Evolutionary conservation across 2,329 filamentous ascomycete species (phyloP).

Genomic region (Diaporthe ilicicola): DNA sequence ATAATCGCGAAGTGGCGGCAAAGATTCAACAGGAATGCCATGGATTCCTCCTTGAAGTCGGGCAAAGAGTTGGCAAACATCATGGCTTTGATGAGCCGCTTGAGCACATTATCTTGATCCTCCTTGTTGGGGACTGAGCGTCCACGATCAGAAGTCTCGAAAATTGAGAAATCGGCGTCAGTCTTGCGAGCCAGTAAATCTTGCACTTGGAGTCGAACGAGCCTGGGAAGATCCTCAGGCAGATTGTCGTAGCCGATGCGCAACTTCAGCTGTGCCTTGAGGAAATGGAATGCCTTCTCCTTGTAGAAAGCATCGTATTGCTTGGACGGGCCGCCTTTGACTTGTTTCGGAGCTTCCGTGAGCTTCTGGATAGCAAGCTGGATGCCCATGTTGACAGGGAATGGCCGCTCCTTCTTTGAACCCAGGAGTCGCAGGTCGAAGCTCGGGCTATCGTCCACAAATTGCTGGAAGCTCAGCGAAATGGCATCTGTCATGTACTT

Average conservation of each 20-base stretch:
- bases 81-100: constrained; percentile 87
- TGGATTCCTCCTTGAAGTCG: constrained; percentile 80
- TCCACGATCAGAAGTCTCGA: constrained; percentile 80
- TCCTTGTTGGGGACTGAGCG: constrained; percentile 89
- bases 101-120: constrained; percentile 81
- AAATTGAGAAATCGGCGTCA: constrained; percentile 73
- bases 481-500: constrained; percentile 94
- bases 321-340: constrained; percentile 59
- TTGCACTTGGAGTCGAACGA: constrained; percentile 88
- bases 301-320: constrained; percentile 87
- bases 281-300: constrained; percentile 86
- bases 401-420: constrained; percentile 86
- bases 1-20: constrained; percentile 91
- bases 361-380: constrained; percentile 90
- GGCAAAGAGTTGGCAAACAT: constrained; percentile 86
- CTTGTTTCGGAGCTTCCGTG: constrained; percentile 77
- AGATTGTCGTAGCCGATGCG: constrained; percentile 87
- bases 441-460: constrained; percentile 86
- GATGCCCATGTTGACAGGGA: constrained; percentile 85
- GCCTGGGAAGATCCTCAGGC: constrained; percentile 86
- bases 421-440: constrained; percentile 91
- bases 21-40: constrained; percentile 78
- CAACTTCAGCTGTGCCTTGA: constrained; percentile 89
- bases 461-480: constrained; percentile 82
- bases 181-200: constrained; percentile 80